Evolutionary conservation across 371 early-diverging fungal species (phyloP).

Genomic region (Choanephora cucurbitarum): DNA sequence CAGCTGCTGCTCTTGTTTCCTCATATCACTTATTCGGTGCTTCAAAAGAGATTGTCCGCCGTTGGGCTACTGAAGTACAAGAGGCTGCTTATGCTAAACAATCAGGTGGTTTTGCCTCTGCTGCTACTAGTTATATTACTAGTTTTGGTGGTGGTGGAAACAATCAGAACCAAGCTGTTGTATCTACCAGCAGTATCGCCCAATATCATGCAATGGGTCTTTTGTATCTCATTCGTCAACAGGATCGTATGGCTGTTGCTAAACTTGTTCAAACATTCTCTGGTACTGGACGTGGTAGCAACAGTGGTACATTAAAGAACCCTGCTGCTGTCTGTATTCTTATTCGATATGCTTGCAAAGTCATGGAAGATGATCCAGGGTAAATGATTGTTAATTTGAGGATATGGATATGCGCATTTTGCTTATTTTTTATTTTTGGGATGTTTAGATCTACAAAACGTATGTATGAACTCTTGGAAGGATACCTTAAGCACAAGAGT

Average conservation of each 20-base stretch:
- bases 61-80: conserved; percentile 91
- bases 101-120: conserved; percentile 45
- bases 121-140: conserved; percentile 59
- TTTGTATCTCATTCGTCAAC: conserved; percentile 91
- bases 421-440: too few species aligned
- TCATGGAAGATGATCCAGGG: conserved; percentile 89
- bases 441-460: conserved; percentile 68
- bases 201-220: conserved; percentile 98
- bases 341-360: conserved; percentile 90
- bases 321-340: conserved; percentile 91
- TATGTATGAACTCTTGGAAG: conserved; percentile 86
- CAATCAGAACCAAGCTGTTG: conserved; percentile 48
- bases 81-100: conserved; percentile 85
- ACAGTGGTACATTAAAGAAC: conserved; percentile 68
- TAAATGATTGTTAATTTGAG: too few species aligned
- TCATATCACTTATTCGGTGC: conserved; percentile 83
- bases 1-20: conserved; percentile 93
- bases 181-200: conserved; percentile 72
- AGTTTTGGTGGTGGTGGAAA: conserved; percentile 47
- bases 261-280: conserved; percentile 92
- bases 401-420: too few species aligned
- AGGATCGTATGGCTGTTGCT: conserved; percentile 97
- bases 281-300: conserved; percentile 51
- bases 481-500: conserved; percentile 89
- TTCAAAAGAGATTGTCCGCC: conserved; percentile 82